Conservation (phyloP, 1,284 basidiomycete genomes). For the Microbotryomycetes sp. region DNA sequence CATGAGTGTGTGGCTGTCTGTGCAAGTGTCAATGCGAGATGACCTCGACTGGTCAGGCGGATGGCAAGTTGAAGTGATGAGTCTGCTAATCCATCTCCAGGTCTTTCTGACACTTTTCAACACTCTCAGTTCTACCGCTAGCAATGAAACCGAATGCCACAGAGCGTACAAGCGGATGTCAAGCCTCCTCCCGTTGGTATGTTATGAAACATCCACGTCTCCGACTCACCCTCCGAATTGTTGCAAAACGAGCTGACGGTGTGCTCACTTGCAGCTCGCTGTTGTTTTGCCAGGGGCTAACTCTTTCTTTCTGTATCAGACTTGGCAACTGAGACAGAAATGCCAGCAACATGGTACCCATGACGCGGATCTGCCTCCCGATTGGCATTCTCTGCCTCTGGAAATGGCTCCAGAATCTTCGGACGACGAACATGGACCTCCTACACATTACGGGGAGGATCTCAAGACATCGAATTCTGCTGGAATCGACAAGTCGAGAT, state of each 20-base stretch:
- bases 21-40: no score
- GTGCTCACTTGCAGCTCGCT: not conserved
- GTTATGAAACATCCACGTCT: no score
- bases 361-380: conserved; percentile 15
- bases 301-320: conserved; percentile 6
- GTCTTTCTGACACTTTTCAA: no score
- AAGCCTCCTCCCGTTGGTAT: no score
- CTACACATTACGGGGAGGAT: not conserved
- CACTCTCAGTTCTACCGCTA: no score
- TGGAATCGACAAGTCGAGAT: not conserved
- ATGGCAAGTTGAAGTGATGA: no score
- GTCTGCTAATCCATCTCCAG: no score
- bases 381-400: conserved; percentile 11
- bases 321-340: not conserved
- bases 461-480: not conserved
- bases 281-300: conserved; percentile 4
- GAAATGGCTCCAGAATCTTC: conserved; percentile 16
- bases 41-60: no score
- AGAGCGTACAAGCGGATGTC: no score
- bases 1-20: no score
- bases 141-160: no score
- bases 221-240: no score
- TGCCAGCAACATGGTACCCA: not conserved
- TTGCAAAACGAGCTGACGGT: not conserved
- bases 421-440: not conserved